Evolutionary conservation across 1,284 basidiomycete genomes (phyloP).

Genomic region (Boletus semigastroideus): DNA sequence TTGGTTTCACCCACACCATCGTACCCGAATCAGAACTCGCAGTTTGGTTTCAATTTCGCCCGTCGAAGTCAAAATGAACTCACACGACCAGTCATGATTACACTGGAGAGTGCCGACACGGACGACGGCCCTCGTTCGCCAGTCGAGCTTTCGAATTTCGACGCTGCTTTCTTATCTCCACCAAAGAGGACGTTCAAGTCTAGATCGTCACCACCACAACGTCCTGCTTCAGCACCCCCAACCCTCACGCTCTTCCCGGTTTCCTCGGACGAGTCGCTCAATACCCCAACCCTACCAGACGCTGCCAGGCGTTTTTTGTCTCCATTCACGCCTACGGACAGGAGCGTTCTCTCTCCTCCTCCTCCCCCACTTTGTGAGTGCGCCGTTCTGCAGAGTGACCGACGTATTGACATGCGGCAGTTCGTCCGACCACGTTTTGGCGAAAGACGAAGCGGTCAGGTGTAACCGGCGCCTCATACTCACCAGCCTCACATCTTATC

Average conservation of each 20-base stretch:
- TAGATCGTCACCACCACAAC: slow-evolving; percentile 18
- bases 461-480: slow-evolving; percentile 62
- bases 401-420: slow-evolving; percentile 25
- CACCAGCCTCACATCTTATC: slow-evolving; percentile 65
- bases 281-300: slow-evolving; percentile 12
- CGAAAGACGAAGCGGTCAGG: slow-evolving; percentile 63
- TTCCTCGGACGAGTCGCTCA: neutral
- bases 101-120: slow-evolving; percentile 43
- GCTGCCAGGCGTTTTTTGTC: slow-evolving; percentile 25
- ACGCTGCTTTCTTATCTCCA: slow-evolving; percentile 44
- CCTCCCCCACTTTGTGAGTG: slow-evolving; percentile 63
- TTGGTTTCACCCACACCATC: slow-evolving; percentile 33
- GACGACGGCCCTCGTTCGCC: slow-evolving; percentile 32
- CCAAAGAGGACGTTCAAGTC: slow-evolving; percentile 45
- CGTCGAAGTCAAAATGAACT: slow-evolving; percentile 30
- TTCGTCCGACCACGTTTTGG: slow-evolving; percentile 74
- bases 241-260: slow-evolving; percentile 3
- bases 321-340: slow-evolving; percentile 32
- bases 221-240: slow-evolving; percentile 32
- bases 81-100: slow-evolving; percentile 47
- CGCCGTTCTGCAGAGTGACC: neutral
- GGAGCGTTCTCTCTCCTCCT: slow-evolving; percentile 50
- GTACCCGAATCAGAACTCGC: slow-evolving; percentile 20
- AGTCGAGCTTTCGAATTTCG: slow-evolving; percentile 20
- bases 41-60: slow-evolving; percentile 32